Percentiles rank a stretch among this genome's conserved stretches.
Conservation (phyloP, 768 basidiomycete species). For the Tylopilus subfusipes region DNA sequence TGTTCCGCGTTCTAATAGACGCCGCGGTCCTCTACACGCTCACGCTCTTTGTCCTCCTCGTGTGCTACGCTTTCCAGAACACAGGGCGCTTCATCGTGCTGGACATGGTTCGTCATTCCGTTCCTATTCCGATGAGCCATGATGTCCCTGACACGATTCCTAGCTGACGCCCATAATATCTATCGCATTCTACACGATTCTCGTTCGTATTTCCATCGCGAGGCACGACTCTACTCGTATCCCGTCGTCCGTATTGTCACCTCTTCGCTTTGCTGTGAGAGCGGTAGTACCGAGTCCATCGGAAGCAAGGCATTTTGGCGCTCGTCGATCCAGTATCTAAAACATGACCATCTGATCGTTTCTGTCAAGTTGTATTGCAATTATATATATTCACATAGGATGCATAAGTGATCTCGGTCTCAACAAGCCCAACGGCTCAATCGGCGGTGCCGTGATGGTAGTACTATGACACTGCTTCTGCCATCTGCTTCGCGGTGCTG, state of each 20-base stretch:
- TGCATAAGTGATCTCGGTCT: neutral
- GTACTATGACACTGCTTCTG: neutral
- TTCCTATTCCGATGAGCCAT: neutral
- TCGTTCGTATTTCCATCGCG: slow-evolving; percentile 20
- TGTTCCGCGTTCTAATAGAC: slow-evolving; percentile 19
- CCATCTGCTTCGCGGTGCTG: neutral
- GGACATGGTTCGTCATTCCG: slow-evolving; percentile 18
- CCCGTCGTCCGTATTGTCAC: slow-evolving; percentile 1
- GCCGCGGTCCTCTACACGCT: slow-evolving; percentile 14
- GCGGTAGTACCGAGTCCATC: neutral
- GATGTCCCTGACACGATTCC: neutral
- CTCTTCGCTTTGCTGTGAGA: slow-evolving; percentile 15
- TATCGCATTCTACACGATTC: slow-evolving; percentile 15
- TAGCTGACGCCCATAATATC: slow-evolving; percentile 23
- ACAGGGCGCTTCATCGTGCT: slow-evolving; percentile 11
- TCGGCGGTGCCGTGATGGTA: neutral
- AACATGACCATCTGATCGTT: too few species aligned
- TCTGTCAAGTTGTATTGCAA: too few species aligned
- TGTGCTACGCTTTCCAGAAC: slow-evolving; percentile 9
- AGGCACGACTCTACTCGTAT: neutral
- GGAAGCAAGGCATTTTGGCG: neutral
- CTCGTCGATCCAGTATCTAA: slow-evolving; percentile 19
- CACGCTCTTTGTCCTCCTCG: slow-evolving; percentile 10
- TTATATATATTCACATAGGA: neutral
- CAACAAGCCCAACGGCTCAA: neutral